Evolutionary conservation across 768 basidiomycete species (phyloP).

Genomic region (Lentinula aciculospora): DNA sequence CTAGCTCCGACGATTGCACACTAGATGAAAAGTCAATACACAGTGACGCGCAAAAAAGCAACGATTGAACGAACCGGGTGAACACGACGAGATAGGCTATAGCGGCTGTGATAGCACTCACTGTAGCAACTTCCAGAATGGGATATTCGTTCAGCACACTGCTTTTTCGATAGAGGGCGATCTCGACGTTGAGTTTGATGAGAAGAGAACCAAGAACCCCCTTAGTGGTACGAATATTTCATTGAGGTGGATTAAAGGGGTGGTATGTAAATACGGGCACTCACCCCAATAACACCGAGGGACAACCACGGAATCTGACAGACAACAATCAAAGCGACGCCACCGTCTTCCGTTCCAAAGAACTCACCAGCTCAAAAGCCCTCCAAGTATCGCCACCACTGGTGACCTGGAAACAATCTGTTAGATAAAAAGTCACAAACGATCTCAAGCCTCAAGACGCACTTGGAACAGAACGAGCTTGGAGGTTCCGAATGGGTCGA

Average conservation of each 20-base stretch:
- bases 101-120: conserved; percentile 63
- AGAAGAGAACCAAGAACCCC: conserved; percentile 61
- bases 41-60: not conserved
- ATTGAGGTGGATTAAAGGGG: conserved; percentile 4
- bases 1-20: conserved; percentile 74
- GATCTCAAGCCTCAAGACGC: conserved; percentile 6
- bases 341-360: not conserved
- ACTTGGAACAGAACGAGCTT: conserved; percentile 81
- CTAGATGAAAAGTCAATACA: conserved; percentile 21
- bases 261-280: not conserved
- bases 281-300: conserved; percentile 58
- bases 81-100: conserved; percentile 71
- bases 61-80: conserved; percentile 37
- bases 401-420: conserved; percentile 36
- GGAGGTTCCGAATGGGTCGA: conserved; percentile 82
- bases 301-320: conserved; percentile 66
- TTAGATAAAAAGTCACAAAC: not conserved
- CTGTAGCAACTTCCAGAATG: conserved; percentile 56
- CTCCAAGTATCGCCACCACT: conserved; percentile 58
- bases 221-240: conserved; percentile 29
- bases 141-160: conserved; percentile 56
- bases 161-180: conserved; percentile 55
- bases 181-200: conserved; percentile 60
- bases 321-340: not conserved
- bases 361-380: conserved; percentile 62